phyloP scores from a whole-genome alignment of 768 basidiomycete genomes.

The Trichaptum fuscoviolaceum region DNA sequence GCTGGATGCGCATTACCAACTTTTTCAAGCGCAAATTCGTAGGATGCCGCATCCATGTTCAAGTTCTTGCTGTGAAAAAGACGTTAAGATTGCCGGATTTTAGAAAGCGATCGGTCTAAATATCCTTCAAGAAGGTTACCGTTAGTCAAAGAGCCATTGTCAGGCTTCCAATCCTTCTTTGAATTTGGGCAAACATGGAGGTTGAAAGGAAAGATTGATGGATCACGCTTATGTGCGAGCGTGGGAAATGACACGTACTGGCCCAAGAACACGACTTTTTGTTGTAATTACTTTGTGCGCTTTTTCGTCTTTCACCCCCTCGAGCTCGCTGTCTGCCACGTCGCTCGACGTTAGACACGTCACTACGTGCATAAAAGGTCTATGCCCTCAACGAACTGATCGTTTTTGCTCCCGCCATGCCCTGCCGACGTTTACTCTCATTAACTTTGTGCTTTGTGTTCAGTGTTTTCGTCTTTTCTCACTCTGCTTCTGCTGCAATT shows the following conservation, averaged over 20 bases:
- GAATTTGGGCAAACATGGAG: no score
- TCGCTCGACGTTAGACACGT: neutral
- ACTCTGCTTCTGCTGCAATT: slow-evolving; percentile 59
- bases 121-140: no score
- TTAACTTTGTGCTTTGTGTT: slow-evolving; percentile 6
- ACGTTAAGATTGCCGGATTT: no score
- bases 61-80: no score
- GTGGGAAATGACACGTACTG: neutral
- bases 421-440: neutral
- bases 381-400: neutral
- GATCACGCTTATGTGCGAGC: neutral
- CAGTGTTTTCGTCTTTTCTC: slow-evolving; percentile 24
- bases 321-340: neutral
- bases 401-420: neutral
- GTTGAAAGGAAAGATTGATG: neutral
- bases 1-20: no score
- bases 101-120: no score
- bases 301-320: neutral
- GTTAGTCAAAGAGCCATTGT: no score
- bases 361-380: neutral
- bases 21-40: no score
- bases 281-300: neutral
- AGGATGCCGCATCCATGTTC: no score
- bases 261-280: neutral
- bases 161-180: no score